These are phyloP conservation scores for Fusarium sp. DNA, from an alignment of 2,329 filamentous ascomycete species.

Conservation along the genomic window DNA sequence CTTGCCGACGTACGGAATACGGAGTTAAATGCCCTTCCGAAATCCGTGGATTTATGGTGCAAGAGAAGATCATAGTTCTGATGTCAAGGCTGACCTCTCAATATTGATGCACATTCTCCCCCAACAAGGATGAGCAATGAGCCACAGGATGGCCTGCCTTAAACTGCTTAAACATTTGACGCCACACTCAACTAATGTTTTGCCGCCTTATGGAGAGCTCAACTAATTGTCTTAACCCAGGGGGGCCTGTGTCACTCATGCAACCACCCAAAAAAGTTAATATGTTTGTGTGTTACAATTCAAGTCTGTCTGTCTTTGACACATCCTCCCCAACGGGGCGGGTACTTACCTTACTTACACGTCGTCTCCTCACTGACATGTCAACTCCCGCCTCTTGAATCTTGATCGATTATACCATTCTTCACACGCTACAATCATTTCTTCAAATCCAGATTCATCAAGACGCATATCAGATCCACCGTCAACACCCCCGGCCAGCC, in stretches of 20 bases:
- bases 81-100: neutral
- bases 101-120: neutral
- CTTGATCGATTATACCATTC: neutral
- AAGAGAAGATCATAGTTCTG: neutral
- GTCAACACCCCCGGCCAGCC: constrained; percentile 4
- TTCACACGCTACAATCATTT: neutral
- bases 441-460: constrained; percentile 30
- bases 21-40: neutral
- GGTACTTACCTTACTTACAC: constrained; percentile 3
- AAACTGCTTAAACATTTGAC: constrained; percentile 1
- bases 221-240: too few species aligned
- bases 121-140: neutral
- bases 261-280: constrained; percentile 21
- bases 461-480: constrained; percentile 36
- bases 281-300: neutral
- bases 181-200: too few species aligned
- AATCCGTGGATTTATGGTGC: neutral
- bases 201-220: too few species aligned
- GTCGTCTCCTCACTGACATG: neutral
- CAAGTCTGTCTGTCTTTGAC: constrained; percentile 1
- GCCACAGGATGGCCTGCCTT: constrained; percentile 5
- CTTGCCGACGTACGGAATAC: neutral
- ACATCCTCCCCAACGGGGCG: constrained; percentile 10
- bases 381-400: neutral
- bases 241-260: neutral